These are phyloP conservation scores for Wickerhamiella domercqiae DNA, from an alignment of 805 yeast species.

Conservation along the genomic window DNA sequence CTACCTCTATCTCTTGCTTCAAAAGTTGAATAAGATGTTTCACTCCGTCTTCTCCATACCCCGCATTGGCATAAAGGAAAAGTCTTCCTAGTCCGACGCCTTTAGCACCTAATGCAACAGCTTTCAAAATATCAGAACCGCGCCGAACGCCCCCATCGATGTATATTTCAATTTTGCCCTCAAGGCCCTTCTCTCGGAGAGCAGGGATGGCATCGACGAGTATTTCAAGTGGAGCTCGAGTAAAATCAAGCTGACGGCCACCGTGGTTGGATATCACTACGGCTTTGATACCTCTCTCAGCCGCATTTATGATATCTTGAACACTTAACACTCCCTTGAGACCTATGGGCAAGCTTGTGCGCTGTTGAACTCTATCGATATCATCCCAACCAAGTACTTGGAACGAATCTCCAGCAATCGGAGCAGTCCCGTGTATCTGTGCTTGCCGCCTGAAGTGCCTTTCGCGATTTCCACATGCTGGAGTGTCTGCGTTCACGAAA, in stretches of 20 bases:
- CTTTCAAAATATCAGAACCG: slow-evolving; percentile 61
- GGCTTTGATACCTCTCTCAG: slow-evolving; percentile 56
- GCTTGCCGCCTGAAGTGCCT: slow-evolving; percentile 39
- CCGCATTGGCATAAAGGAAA: slow-evolving; percentile 56
- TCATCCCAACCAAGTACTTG: slow-evolving; percentile 21
- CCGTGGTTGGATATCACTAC: slow-evolving; percentile 81
- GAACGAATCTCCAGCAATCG: neutral
- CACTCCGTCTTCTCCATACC: slow-evolving; percentile 68
- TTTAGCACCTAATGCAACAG: slow-evolving; percentile 60
- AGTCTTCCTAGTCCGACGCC: slow-evolving; percentile 67
- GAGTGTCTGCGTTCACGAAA: slow-evolving; percentile 75
- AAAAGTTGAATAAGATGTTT: slow-evolving; percentile 46
- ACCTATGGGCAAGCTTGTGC: slow-evolving; percentile 28
- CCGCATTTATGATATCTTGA: slow-evolving; percentile 62
- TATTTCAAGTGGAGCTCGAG: slow-evolving; percentile 57
- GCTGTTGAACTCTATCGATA: slow-evolving; percentile 23
- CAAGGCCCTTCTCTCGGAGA: slow-evolving; percentile 19
- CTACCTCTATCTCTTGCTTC: slow-evolving; percentile 53
- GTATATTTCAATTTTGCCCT: slow-evolving; percentile 42
- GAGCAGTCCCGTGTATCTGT: neutral
- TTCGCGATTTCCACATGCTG: slow-evolving; percentile 77
- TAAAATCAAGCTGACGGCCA: slow-evolving; percentile 72
- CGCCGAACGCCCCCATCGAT: slow-evolving; percentile 68
- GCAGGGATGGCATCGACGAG: slow-evolving; percentile 52
- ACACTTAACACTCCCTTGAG: slow-evolving; percentile 71